Percentiles rank a stretch among this genome's conserved stretches.
phyloP scores from a whole-genome alignment of 1,139 yeast genomes.

The Candida sanyaensis region DNA sequence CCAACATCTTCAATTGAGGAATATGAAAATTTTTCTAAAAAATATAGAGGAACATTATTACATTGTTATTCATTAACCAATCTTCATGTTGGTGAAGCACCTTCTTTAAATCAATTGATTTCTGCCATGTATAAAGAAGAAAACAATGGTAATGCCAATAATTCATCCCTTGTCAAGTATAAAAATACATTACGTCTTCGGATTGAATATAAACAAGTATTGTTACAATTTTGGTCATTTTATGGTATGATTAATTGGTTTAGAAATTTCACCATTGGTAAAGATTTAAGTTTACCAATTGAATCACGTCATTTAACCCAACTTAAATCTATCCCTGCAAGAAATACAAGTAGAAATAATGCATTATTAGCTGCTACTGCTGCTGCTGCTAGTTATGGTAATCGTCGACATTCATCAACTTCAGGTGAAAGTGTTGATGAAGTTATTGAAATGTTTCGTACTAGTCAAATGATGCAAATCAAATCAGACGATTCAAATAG shows the following conservation, averaged over 20 bases:
- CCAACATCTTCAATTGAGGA: constrained; percentile 25
- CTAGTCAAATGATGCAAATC: background rate
- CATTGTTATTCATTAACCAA: constrained; percentile 34
- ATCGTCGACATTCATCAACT: background rate
- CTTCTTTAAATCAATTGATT: constrained; percentile 30
- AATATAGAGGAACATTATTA: constrained; percentile 26
- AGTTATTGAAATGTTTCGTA: background rate
- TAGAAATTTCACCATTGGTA: constrained; percentile 34
- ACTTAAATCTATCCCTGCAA: constrained; percentile 35
- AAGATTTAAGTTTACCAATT: constrained; percentile 37
- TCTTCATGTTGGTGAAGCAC: constrained; percentile 41
- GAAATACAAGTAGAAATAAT: constrained; percentile 24
- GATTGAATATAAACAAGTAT: constrained; percentile 41
- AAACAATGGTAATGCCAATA: constrained; percentile 14
- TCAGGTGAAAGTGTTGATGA: background rate
- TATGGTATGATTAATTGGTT: constrained; percentile 43
- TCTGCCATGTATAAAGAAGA: constrained; percentile 32
- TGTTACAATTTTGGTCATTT: constrained; percentile 48
- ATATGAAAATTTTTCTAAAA: constrained; percentile 18
- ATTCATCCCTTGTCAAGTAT: constrained; percentile 34
- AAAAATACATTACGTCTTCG: constrained; percentile 41
- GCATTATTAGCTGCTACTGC: constrained; percentile 29
- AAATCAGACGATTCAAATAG: constrained; percentile 5
- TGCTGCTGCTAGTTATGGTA: constrained; percentile 23
- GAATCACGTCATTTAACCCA: constrained; percentile 31